Conservation (phyloP, 495 filamentous ascomycete genomes). For the Neurospora sp. region DNA sequence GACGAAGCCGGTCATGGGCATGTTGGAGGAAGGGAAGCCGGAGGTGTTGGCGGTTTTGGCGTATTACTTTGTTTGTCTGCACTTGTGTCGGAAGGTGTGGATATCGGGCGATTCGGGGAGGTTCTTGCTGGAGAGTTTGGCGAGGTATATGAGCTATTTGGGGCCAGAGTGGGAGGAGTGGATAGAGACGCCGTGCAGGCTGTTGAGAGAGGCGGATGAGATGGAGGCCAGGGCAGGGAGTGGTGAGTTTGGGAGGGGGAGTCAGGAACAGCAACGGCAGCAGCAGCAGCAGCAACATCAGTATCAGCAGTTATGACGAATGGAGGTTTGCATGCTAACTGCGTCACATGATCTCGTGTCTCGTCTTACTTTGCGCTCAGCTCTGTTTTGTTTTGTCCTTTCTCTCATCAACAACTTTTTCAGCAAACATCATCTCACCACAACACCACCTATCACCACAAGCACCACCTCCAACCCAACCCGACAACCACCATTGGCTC, state of each 20-base stretch:
- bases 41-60: slow-evolving; percentile 22
- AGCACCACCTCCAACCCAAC: neutral
- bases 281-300: neutral
- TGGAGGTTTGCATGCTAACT: neutral
- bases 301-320: neutral
- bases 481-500: neutral
- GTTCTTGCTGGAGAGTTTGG: slow-evolving; percentile 10
- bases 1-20: slow-evolving; percentile 7
- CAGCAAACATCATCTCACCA: neutral
- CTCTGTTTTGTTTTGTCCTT: neutral
- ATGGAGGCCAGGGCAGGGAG: neutral
- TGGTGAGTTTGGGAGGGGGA: neutral
- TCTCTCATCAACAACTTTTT: neutral
- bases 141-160: slow-evolving; percentile 9
- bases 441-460: neutral
- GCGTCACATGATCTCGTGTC: slow-evolving; percentile 15
- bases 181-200: slow-evolving; percentile 16
- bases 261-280: neutral
- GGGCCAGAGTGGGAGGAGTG: slow-evolving; percentile 18
- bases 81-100: slow-evolving; percentile 15
- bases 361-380: neutral
- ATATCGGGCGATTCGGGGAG: slow-evolving; percentile 15
- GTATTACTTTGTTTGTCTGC: slow-evolving; percentile 23
- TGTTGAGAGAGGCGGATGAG: slow-evolving; percentile 8
- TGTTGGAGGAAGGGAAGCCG: slow-evolving; percentile 15